These are phyloP conservation scores for Talaromyces liani DNA, from an alignment of 495 filamentous ascomycete genomes.

Conservation along the genomic window DNA sequence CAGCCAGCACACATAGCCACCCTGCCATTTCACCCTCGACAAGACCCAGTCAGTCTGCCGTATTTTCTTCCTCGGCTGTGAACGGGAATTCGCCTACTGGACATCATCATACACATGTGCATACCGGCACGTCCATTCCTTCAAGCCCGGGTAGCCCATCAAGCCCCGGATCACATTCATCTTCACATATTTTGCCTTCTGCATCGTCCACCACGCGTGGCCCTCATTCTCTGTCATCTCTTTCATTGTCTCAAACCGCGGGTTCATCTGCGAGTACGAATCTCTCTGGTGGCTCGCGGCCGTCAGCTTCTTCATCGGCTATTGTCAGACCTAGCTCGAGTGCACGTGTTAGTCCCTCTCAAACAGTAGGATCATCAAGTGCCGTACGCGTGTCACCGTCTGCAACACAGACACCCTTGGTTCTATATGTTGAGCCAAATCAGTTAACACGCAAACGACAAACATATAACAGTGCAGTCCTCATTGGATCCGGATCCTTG, in stretches of 20 bases:
- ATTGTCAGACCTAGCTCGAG: not conserved
- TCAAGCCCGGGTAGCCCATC: not conserved
- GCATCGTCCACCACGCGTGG: not conserved
- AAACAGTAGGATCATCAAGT: not conserved
- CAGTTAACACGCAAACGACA: not conserved
- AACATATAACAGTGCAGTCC: not conserved
- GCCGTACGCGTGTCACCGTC: not conserved
- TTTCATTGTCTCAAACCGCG: not conserved
- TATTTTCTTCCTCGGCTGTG: not conserved
- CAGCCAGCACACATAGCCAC: not conserved
- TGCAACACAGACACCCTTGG: not conserved
- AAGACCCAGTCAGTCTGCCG: not conserved
- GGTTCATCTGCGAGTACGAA: not conserved
- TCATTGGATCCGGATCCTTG: not conserved
- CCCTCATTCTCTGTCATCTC: not conserved
- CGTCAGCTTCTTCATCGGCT: not conserved
- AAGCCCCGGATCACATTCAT: not conserved
- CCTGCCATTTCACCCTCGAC: not conserved
- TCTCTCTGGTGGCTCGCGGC: not conserved
- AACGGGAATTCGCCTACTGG: not conserved
- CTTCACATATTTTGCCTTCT: not conserved
- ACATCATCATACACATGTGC: not conserved
- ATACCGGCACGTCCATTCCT: not conserved
- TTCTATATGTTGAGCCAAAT: not conserved
- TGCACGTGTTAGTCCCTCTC: not conserved